phyloP scores from a whole-genome alignment of 2,329 filamentous ascomycete species.

The Fusarium pseudonygamai region DNA sequence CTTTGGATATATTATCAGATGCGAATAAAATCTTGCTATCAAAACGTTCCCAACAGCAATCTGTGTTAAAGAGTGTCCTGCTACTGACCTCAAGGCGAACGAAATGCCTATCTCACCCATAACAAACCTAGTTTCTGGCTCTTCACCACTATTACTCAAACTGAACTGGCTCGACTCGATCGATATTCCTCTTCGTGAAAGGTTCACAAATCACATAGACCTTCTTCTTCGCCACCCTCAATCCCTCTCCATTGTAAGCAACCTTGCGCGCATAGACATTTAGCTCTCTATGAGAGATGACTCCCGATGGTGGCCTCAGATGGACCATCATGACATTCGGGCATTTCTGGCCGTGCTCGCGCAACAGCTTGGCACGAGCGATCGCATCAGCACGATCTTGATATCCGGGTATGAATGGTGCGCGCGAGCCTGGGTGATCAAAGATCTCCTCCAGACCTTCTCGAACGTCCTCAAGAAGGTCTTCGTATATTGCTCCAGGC shows the following conservation, averaged over 20 bases:
- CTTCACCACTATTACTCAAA: neutral
- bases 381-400: neutral
- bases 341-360: neutral
- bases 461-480: neutral
- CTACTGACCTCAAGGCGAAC: neutral
- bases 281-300: neutral
- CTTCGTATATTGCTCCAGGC: neutral
- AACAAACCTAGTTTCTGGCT: fast-evolving
- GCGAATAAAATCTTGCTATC: too few relatives aligned
- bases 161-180: neutral
- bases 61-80: neutral
- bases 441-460: neutral
- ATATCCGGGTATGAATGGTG: neutral
- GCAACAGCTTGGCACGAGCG: neutral
- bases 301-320: neutral
- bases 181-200: neutral
- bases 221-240: neutral
- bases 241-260: neutral
- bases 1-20: neutral
- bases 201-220: neutral
- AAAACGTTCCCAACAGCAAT: too few relatives aligned
- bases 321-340: neutral
- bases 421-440: neutral
- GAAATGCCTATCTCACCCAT: neutral
- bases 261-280: neutral